These are phyloP conservation scores for Magnolia sinica DNA, from an alignment of 164 flowering plant genomes.

Conservation along the genomic window DNA sequence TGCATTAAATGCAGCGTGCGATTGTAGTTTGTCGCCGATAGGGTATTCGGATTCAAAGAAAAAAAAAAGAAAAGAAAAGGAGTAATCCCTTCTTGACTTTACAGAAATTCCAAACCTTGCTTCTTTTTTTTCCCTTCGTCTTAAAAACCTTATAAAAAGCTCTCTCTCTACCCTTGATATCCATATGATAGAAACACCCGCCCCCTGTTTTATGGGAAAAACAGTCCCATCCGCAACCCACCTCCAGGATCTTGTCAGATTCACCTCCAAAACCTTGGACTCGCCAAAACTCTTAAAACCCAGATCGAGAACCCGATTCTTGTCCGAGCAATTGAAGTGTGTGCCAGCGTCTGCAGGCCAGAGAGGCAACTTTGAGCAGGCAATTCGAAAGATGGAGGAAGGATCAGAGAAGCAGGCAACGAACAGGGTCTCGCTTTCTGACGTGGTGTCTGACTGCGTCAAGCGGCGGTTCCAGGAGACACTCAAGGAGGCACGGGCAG, in stretches of 20 bases:
- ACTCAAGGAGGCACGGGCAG: constrained; percentile 77
- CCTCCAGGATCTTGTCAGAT: constrained; percentile 13
- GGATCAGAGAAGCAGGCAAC: constrained; percentile 4
- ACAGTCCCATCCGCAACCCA: constrained; percentile 21
- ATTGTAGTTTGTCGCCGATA: no score
- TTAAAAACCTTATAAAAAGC: no score
- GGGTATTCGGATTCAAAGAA: no score
- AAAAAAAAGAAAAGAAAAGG: no score
- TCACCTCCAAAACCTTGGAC: constrained; percentile 7
- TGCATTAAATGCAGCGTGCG: no score
- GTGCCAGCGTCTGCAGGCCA: background rate
- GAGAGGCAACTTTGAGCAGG: background rate
- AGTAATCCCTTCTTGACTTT: no score
- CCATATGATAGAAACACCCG: no score
- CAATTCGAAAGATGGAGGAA: constrained; percentile 19
- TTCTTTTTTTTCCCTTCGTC: no score
- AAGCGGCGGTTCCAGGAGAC: constrained; percentile 84
- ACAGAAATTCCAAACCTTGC: no score
- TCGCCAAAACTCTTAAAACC: constrained; percentile 11
- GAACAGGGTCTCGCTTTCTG: constrained; percentile 44
- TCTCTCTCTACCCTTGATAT: no score
- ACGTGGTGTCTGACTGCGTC: constrained; percentile 71
- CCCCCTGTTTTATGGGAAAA: constrained; percentile 30
- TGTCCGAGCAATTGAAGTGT: constrained; percentile 10
- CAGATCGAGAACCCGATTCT: constrained; percentile 10